Evolutionary conservation across 345 rosid species (phyloP).

Genomic region (Salix dunnii): DNA sequence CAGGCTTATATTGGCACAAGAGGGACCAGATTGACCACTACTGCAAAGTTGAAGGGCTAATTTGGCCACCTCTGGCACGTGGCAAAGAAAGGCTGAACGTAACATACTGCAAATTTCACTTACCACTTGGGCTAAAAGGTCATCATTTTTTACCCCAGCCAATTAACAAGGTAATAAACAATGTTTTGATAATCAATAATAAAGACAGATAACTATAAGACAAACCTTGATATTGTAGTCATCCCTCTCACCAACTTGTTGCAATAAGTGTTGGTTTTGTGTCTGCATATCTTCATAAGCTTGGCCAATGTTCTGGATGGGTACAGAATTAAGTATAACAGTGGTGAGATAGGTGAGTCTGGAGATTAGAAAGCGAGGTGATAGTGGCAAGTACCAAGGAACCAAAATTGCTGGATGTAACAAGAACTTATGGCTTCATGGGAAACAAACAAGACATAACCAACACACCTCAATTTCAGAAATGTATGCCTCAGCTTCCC

Average conservation of each 20-base stretch:
- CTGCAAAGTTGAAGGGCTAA: background rate
- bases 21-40: background rate
- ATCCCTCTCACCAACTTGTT: conserved; percentile 83
- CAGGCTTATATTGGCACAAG: background rate
- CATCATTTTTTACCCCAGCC: background rate
- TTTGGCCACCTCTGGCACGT: background rate
- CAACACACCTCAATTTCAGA: conserved; percentile 79
- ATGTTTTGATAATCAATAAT: background rate
- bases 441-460: background rate
- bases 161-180: background rate
- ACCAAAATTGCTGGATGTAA: conserved; percentile 3
- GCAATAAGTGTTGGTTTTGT: conserved; percentile 82
- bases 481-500: conserved; percentile 80
- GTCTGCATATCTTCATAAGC: conserved; percentile 96
- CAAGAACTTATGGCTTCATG: background rate
- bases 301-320: conserved; percentile 79
- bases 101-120: background rate
- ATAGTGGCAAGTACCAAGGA: background rate
- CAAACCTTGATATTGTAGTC: conserved; percentile 91
- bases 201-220: conserved; percentile 3
- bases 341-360: background rate
- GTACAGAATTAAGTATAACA: conserved; percentile 4
- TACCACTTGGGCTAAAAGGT: background rate
- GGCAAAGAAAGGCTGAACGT: background rate
- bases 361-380: background rate